phyloP scores from a whole-genome alignment of 768 basidiomycete species.

The Cyclocybe cylindracea region DNA sequence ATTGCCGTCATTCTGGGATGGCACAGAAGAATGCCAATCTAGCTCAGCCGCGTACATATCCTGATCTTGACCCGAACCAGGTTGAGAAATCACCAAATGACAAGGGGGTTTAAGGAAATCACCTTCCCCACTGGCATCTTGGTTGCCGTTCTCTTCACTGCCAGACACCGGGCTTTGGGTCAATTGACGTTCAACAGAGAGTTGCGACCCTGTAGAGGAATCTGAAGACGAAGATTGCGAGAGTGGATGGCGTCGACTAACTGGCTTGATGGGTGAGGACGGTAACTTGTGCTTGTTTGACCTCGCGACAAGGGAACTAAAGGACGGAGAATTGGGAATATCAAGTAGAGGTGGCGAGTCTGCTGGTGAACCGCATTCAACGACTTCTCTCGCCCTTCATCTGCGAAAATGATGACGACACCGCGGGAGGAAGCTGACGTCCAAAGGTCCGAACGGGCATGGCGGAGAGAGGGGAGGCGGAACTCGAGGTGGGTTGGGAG shows the following conservation, averaged over 20 bases:
- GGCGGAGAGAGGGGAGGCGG: no score
- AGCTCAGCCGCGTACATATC: slow-evolving; percentile 8
- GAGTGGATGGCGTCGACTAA: slow-evolving; percentile 1
- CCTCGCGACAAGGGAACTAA: slow-evolving; percentile 19
- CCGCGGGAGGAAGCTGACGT: no score
- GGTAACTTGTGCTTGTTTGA: slow-evolving; percentile 2
- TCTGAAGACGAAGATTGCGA: slow-evolving; percentile 21
- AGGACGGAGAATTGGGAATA: slow-evolving; percentile 27
- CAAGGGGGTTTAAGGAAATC: not conserved
- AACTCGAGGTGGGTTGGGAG: no score
- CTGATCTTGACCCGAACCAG: not conserved
- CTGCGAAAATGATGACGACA: no score
- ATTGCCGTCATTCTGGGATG: no score
- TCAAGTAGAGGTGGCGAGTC: slow-evolving; percentile 12
- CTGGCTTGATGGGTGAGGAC: not conserved
- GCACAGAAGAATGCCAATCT: slow-evolving; percentile 7
- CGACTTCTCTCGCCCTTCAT: no score
- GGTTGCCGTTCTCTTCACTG: slow-evolving; percentile 10
- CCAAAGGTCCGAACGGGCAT: no score
- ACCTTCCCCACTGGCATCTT: not conserved
- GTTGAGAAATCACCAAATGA: not conserved
- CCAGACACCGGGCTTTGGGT: slow-evolving; percentile 40
- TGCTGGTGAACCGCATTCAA: no score
- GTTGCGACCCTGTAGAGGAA: slow-evolving; percentile 37
- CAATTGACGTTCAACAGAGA: slow-evolving; percentile 48